A percentile compares a stretch with the other conserved stretches of the same genome.
phyloP scores from a whole-genome alignment of 2,329 filamentous ascomycete genomes.

The Penicillium sp. region DNA sequence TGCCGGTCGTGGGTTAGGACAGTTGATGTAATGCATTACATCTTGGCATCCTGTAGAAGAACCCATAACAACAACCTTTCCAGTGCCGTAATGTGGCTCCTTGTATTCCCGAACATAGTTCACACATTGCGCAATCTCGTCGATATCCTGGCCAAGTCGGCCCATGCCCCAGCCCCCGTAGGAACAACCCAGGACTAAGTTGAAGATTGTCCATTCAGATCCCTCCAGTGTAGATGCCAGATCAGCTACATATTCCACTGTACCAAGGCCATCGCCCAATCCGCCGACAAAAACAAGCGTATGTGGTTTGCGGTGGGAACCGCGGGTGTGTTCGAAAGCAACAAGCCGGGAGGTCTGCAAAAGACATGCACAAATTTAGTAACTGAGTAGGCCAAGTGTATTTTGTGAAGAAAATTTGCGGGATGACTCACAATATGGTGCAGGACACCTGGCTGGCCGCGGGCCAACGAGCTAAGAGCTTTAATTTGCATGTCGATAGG shows the following conservation, averaged over 20 bases:
- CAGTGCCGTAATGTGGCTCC: slow-evolving; percentile 27
- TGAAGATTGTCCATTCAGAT: slow-evolving; percentile 52
- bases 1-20: slow-evolving; percentile 38
- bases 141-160: slow-evolving; percentile 52
- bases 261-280: slow-evolving; percentile 56
- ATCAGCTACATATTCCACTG: slow-evolving; percentile 51
- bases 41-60: slow-evolving; percentile 69
- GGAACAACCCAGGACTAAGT: slow-evolving; percentile 51
- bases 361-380: not conserved
- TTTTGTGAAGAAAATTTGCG: not conserved
- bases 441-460: slow-evolving; percentile 23
- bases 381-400: not conserved
- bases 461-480: slow-evolving; percentile 13
- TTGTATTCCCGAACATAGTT: slow-evolving; percentile 48
- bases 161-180: slow-evolving; percentile 56
- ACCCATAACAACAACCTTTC: slow-evolving; percentile 64
- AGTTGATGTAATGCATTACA: slow-evolving; percentile 60
- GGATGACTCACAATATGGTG: slow-evolving; percentile 21
- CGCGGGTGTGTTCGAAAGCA: slow-evolving; percentile 39
- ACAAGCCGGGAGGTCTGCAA: slow-evolving; percentile 35
- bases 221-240: slow-evolving; percentile 49
- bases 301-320: slow-evolving; percentile 37
- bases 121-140: slow-evolving; percentile 53
- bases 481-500: slow-evolving; percentile 19
- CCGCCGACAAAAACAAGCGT: slow-evolving; percentile 59